These are phyloP conservation scores for Parsonsia alboflavescens DNA, from an alignment of 257 asterid genomes.

Conservation along the genomic window DNA sequence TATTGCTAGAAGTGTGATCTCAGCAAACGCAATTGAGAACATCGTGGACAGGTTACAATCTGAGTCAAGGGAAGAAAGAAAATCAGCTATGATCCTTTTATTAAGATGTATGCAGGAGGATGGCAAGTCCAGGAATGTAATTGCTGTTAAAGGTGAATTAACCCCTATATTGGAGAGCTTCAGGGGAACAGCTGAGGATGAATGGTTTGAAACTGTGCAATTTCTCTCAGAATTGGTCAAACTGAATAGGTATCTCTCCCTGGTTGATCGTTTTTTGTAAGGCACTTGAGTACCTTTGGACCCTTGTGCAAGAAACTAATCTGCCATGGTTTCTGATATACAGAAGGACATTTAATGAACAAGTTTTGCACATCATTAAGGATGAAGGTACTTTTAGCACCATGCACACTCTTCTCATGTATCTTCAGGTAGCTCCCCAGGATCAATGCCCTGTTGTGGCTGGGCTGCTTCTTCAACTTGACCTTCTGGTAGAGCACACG, in stretches of 20 bases:
- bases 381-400: slow-evolving; percentile 71
- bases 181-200: slow-evolving; percentile 36
- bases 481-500: slow-evolving; percentile 50
- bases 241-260: slow-evolving; percentile 50
- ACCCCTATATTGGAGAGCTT: slow-evolving; percentile 46
- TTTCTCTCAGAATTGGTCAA: slow-evolving; percentile 65
- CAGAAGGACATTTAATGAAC: slow-evolving; percentile 64
- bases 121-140: slow-evolving; percentile 62
- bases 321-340: slow-evolving; percentile 15
- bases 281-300: not conserved
- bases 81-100: slow-evolving; percentile 52
- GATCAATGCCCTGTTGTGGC: slow-evolving; percentile 66
- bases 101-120: slow-evolving; percentile 65
- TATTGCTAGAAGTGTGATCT: slow-evolving; percentile 31
- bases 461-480: slow-evolving; percentile 81
- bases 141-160: slow-evolving; percentile 57
- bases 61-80: slow-evolving; percentile 46
- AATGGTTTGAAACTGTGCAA: slow-evolving; percentile 52
- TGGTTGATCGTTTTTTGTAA: not conserved
- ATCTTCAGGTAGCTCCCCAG: slow-evolving; percentile 51
- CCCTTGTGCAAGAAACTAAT: not conserved
- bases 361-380: slow-evolving; percentile 54
- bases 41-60: slow-evolving; percentile 42
- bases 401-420: slow-evolving; percentile 68
- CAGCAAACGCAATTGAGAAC: slow-evolving; percentile 29